These are phyloP conservation scores for Penicillium angulare DNA, from an alignment of 495 filamentous ascomycete genomes.

Conservation along the genomic window DNA sequence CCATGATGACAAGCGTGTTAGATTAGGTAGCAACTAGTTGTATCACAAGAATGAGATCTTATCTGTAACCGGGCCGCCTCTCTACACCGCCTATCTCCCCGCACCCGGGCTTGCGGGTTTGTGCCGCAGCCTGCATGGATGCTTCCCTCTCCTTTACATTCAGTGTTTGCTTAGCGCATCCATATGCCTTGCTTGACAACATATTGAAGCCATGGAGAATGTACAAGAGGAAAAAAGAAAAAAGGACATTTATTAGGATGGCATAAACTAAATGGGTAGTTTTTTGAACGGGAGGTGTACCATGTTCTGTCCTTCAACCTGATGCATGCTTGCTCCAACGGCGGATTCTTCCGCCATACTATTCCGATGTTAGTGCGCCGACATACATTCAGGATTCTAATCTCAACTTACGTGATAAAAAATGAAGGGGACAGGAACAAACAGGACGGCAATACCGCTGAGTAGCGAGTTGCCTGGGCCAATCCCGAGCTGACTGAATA, in stretches of 20 bases:
- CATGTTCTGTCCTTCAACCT: background rate
- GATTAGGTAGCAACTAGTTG: background rate
- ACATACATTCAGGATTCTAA: background rate
- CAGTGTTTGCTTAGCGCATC: too few relatives aligned
- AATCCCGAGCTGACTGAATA: background rate
- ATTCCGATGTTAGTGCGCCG: background rate
- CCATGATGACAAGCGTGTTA: slow-evolving; percentile 24
- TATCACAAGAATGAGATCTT: background rate
- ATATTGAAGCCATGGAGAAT: too few relatives aligned
- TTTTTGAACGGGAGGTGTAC: background rate
- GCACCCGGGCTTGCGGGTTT: too few relatives aligned
- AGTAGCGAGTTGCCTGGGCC: background rate
- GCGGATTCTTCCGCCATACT: background rate
- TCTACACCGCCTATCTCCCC: too few relatives aligned
- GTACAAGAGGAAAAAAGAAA: too few relatives aligned
- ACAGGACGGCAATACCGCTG: background rate
- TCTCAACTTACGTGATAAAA: background rate
- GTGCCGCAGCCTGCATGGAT: too few relatives aligned
- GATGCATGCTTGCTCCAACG: background rate
- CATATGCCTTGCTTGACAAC: too few relatives aligned
- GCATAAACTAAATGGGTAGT: too few relatives aligned
- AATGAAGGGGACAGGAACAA: background rate
- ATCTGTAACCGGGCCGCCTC: too few relatives aligned
- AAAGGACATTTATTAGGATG: too few relatives aligned
- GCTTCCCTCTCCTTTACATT: too few relatives aligned